Evolutionary conservation across 768 basidiomycete genomes (phyloP).

Genomic region (Suillus subaureus): DNA sequence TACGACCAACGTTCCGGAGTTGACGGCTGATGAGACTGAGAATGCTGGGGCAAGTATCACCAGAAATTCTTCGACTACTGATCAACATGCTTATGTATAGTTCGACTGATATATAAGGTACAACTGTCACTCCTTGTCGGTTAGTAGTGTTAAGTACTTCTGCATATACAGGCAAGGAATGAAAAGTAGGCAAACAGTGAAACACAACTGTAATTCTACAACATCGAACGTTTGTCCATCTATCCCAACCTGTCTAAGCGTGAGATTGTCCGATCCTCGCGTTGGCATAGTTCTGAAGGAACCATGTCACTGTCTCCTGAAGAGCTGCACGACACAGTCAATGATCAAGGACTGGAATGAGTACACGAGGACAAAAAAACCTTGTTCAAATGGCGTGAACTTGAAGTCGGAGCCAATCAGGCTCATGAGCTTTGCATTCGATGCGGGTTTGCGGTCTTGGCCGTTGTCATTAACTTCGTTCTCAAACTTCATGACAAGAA

Average conservation of each 20-base stretch:
- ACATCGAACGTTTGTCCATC: background rate
- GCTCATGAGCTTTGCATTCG: constrained; percentile 82
- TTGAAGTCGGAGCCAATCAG: constrained; percentile 73
- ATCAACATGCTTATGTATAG: background rate
- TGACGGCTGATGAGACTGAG: constrained; percentile 24
- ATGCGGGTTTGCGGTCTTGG: constrained; percentile 95
- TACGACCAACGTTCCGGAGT: constrained; percentile 20
- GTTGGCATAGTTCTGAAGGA: constrained; percentile 75
- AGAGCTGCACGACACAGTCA: constrained; percentile 53
- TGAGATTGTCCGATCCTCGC: constrained; percentile 58
- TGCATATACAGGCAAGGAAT: background rate
- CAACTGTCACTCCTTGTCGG: background rate
- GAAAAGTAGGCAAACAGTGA: background rate
- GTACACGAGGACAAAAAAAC: constrained; percentile 41
- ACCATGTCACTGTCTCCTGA: constrained; percentile 81
- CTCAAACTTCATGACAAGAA: constrained; percentile 65
- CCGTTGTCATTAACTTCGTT: constrained; percentile 70
- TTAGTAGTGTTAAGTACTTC: background rate
- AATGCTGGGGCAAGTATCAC: constrained; percentile 19
- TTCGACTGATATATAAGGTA: background rate
- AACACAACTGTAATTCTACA: background rate
- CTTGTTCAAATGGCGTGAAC: constrained; percentile 90
- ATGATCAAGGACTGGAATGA: constrained; percentile 7
- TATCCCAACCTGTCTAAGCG: background rate
- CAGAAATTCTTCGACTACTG: constrained; percentile 7